phyloP scores from a whole-genome alignment of 2,329 filamentous ascomycete species.

The Sporothrix dimorphospora region DNA sequence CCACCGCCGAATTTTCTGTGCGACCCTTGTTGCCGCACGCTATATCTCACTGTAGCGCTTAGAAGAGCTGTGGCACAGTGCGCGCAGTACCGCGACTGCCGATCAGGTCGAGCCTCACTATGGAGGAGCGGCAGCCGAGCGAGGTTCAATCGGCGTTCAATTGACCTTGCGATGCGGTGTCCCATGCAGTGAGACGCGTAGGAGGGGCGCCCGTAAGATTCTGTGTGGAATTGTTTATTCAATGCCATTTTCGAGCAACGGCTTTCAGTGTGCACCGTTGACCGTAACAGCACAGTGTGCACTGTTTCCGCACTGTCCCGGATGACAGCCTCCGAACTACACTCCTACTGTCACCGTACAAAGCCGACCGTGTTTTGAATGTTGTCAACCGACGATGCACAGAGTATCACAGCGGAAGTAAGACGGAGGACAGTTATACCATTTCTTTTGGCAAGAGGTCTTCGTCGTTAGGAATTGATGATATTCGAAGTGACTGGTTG shows the following conservation, averaged over 20 bases:
- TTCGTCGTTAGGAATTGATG: not conserved
- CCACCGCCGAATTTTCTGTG: slow-evolving; percentile 18
- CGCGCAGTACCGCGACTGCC: not conserved
- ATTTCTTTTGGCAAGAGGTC: not conserved
- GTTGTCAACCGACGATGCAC: not conserved
- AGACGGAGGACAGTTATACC: not conserved
- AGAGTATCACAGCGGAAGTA: not conserved
- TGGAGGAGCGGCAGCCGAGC: too few relatives aligned
- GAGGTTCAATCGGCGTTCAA: not conserved
- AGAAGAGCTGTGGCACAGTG: not conserved
- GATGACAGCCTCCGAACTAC: slow-evolving; percentile 13
- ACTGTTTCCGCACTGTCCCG: not conserved
- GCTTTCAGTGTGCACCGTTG: not conserved
- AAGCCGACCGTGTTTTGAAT: not conserved
- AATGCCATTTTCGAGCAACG: not conserved
- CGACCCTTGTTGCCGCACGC: not conserved
- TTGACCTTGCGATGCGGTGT: not conserved
- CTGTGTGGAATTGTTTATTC: slow-evolving; percentile 2
- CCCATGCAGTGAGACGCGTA: not conserved
- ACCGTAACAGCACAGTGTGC: not conserved
- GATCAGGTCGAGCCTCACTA: not conserved
- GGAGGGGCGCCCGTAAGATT: not conserved
- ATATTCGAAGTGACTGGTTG: not conserved
- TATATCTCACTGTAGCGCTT: not conserved
- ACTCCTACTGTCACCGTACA: not conserved